Base-by-base conservation (phyloP, 371 early-diverging fungal species). In the Basidiobolus meristosporus region DNA sequence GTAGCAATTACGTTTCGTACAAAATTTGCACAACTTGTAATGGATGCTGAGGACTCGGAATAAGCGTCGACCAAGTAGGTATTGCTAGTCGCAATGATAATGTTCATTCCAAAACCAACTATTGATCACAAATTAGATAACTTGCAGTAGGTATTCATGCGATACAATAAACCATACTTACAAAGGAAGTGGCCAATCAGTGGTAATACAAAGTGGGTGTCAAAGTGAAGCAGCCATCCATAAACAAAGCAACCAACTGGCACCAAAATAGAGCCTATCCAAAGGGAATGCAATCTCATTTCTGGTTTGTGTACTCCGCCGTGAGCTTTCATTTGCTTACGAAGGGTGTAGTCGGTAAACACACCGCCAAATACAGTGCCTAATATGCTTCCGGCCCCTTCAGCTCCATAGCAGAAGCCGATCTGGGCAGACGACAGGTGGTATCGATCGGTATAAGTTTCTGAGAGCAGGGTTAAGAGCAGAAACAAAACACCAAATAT, bases 401-500 rank as follows among this genome's bases (percentile, higher is more conserved):
- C 59, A 3, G 63, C 54, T 11, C 63, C 36, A 34, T 55, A 66
- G 0, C 57, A 40, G 7, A 66, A 41, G 2, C 67, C 63, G 28
- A 63, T 51, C 17, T 63, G 56, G 11, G 56, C 54, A 16, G 59
- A 56, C 20, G 46, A 35, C 23, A 62, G 49, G 1, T 42, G 19
- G 30, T 62, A 61, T 7, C 50, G 47, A 12, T 31, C 29, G 3
- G 37, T 41, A 0, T 61, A 38, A 34, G 56, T 54, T 19, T 52
- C 50, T 0, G 61, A 58, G 28, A 62, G 28, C 30, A 52, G 57
- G 0, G 61, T 45, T 19, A 62, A 59, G 18, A 62, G 44, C 41
- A 61, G 59, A 38, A 62, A 62, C 58, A 60, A 61, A 35, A 61
- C 59, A 7, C 60, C 70, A 45, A 67, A 73, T 3, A 64, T 59